Evolutionary conservation across 2,329 filamentous ascomycete genomes (phyloP).

Genomic region (Fusarium duplospermum): DNA sequence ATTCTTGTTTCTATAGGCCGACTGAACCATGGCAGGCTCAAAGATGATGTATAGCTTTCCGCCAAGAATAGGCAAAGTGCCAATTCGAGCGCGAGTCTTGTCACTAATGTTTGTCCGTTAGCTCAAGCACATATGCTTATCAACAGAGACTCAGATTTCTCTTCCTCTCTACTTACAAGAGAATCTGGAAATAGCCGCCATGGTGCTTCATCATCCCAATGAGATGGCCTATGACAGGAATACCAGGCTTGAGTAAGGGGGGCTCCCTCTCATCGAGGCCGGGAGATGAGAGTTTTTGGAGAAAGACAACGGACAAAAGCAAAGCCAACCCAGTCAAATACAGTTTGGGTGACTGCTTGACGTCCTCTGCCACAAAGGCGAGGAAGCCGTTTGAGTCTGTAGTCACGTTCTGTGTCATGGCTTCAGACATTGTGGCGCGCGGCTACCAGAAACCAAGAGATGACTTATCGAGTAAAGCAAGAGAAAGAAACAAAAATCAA

Average conservation of each 20-base stretch:
- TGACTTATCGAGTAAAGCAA: neutral
- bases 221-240: slow-evolving; percentile 53
- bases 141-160: neutral
- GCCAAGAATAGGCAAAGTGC: slow-evolving; percentile 58
- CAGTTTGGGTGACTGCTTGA: slow-evolving; percentile 13
- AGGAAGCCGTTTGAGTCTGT: slow-evolving; percentile 10
- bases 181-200: slow-evolving; percentile 18
- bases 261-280: slow-evolving; percentile 16
- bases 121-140: neutral
- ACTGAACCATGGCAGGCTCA: slow-evolving; percentile 53
- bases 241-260: slow-evolving; percentile 15
- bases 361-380: neutral
- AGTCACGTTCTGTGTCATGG: neutral
- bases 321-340: slow-evolving; percentile 13
- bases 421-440: neutral
- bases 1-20: slow-evolving; percentile 55
- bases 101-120: slow-evolving; percentile 12
- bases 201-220: slow-evolving; percentile 49
- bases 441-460: neutral
- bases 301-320: neutral
- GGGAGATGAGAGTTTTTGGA: slow-evolving; percentile 18
- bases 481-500: neutral
- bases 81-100: slow-evolving; percentile 48
- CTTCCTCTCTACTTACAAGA: slow-evolving; percentile 28
- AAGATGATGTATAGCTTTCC: slow-evolving; percentile 59